Percentiles rank a stretch among this genome's conserved stretches.
Evolutionary conservation across 768 basidiomycete species (phyloP).

Genomic region (Suillus sp.): DNA sequence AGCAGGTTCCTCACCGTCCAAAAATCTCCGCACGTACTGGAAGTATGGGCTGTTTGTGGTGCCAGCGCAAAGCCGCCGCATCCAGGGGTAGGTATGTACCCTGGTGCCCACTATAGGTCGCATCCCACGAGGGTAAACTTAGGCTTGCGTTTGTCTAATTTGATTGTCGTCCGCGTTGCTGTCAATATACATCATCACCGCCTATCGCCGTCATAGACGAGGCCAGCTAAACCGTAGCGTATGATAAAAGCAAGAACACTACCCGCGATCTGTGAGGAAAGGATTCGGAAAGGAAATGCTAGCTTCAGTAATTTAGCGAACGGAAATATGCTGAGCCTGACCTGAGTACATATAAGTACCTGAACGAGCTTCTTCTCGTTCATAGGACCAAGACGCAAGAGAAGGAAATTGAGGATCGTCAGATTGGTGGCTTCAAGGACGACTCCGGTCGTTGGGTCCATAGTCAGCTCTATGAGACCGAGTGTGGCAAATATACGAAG

Average conservation of each 20-base stretch:
- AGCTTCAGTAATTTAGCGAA: slow-evolving; percentile 10
- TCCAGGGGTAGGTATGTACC: not conserved
- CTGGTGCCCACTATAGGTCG: not conserved
- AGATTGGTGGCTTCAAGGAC: slow-evolving; percentile 83
- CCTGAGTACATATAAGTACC: slow-evolving; percentile 75
- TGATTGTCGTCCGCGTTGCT: not conserved
- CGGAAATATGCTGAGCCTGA: slow-evolving; percentile 26
- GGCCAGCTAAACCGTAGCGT: slow-evolving; percentile 85
- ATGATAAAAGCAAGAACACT: slow-evolving; percentile 83
- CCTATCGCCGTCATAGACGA: slow-evolving; percentile 92
- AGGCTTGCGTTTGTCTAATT: not conserved
- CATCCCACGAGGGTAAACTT: not conserved
- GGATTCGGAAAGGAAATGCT: slow-evolving; percentile 6
- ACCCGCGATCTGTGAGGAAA: slow-evolving; percentile 56
- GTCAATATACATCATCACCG: slow-evolving; percentile 42
- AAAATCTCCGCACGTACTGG: not conserved
- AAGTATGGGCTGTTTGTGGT: not conserved
- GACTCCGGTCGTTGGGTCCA: slow-evolving; percentile 52
- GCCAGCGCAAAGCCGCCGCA: not conserved
- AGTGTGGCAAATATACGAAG: slow-evolving; percentile 63
- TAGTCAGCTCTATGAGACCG: slow-evolving; percentile 65
- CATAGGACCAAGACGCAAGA: slow-evolving; percentile 83
- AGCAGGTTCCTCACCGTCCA: not conserved
- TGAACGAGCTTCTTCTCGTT: slow-evolving; percentile 78
- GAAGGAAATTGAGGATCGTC: slow-evolving; percentile 86